These are phyloP conservation scores for Ogataea neopini DNA, from an alignment of 805 yeast genomes.

Conservation along the genomic window DNA sequence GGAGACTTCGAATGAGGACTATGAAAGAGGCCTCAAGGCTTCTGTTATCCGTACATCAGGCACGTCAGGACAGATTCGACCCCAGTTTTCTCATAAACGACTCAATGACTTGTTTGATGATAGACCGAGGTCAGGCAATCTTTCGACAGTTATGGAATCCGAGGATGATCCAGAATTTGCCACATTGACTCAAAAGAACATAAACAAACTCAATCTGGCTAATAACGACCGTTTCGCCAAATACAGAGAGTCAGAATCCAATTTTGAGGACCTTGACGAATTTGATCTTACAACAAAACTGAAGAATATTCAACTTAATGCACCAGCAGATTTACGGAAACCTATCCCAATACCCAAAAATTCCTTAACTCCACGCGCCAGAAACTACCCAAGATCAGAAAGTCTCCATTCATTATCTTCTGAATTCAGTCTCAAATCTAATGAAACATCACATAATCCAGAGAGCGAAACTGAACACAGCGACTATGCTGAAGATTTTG, in stretches of 20 bases:
- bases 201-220: constrained; percentile 20
- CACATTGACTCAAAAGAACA: constrained; percentile 28
- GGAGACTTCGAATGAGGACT: constrained; percentile 2
- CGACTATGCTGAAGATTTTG: constrained; percentile 34
- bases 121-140: constrained; percentile 6
- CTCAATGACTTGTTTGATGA: constrained; percentile 20
- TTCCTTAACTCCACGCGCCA: constrained; percentile 14
- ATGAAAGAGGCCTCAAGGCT: constrained; percentile 14
- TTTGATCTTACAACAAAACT: constrained; percentile 17
- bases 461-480: constrained; percentile 36
- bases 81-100: constrained; percentile 18
- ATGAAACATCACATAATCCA: constrained; percentile 20
- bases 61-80: constrained; percentile 8
- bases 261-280: constrained; percentile 23
- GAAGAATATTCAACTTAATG: constrained; percentile 4
- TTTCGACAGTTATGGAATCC: constrained; percentile 29
- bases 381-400: constrained; percentile 18
- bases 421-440: constrained; percentile 21
- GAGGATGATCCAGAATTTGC: constrained; percentile 17
- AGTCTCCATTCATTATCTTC: constrained; percentile 30
- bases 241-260: constrained; percentile 25
- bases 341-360: constrained; percentile 18
- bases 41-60: constrained; percentile 24
- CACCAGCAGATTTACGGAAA: not conserved
- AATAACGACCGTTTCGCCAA: constrained; percentile 12